Evolutionary conservation across 2,329 filamentous ascomycete species (phyloP).

Genomic region (Venturia pyrina): DNA sequence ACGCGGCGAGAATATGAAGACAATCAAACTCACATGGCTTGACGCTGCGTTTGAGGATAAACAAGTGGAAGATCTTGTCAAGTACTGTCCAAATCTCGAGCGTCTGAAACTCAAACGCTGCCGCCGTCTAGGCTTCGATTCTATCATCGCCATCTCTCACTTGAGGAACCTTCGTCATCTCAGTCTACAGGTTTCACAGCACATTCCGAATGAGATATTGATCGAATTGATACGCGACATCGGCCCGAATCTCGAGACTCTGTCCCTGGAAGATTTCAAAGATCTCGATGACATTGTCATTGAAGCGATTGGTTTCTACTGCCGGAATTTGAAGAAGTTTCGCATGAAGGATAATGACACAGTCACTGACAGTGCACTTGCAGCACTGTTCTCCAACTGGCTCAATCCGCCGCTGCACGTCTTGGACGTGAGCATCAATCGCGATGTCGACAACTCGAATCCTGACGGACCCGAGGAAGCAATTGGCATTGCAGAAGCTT

Average conservation of each 20-base stretch:
- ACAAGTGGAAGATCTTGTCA: slow-evolving; percentile 50
- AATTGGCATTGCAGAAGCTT: slow-evolving; percentile 64
- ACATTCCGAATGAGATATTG: slow-evolving; percentile 47
- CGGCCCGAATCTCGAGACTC: slow-evolving; percentile 59
- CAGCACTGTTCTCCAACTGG: slow-evolving; percentile 65
- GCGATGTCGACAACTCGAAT: slow-evolving; percentile 61
- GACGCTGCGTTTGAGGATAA: slow-evolving; percentile 73
- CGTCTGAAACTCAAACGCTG: slow-evolving; percentile 77
- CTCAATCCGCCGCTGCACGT: slow-evolving; percentile 58
- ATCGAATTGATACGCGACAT: slow-evolving; percentile 50
- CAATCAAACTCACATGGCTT: slow-evolving; percentile 71
- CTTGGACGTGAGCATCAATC: slow-evolving; percentile 67
- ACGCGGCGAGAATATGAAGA: slow-evolving; percentile 55
- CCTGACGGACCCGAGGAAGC: slow-evolving; percentile 51
- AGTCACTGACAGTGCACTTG: slow-evolving; percentile 67
- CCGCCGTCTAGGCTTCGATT: slow-evolving; percentile 57
- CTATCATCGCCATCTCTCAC: slow-evolving; percentile 54
- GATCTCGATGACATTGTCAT: slow-evolving; percentile 61
- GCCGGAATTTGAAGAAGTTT: slow-evolving; percentile 60
- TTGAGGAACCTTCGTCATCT: slow-evolving; percentile 62
- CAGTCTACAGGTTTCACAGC: slow-evolving; percentile 55
- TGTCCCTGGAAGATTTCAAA: slow-evolving; percentile 64
- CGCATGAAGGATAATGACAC: slow-evolving; percentile 68
- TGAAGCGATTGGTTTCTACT: slow-evolving; percentile 58
- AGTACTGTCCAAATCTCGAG: slow-evolving; percentile 56